Base-by-base conservation (phyloP, 2,329 filamentous ascomycete genomes). In the Lachnellula willkommii region DNA sequence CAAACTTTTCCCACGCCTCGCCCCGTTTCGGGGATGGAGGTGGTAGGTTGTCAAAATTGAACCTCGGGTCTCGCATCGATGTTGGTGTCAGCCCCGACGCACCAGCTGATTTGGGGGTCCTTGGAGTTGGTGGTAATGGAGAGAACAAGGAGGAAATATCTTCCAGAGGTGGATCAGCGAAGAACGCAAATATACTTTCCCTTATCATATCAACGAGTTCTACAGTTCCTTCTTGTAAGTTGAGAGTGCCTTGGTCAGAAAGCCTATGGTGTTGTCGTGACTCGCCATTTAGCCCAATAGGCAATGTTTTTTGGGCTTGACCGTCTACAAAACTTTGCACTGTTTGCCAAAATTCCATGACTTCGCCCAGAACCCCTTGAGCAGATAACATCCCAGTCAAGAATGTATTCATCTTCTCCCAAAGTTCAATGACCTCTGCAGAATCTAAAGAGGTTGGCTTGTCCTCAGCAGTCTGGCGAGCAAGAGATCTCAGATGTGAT, bases 331-430 rank as follows among this genome's bases (percentile, higher is more conserved):
- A 99, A 0, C 89, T 88, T 66, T 95, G 87, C 0, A 92, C 86
- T 14, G 87, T 94, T 62, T 95, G 89, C 90, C 93, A 96, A 71
- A 96, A 97, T 61, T 95, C 91, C 17, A 95, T 74, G 1, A 97
- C 82, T 70, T 99, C 94, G 0, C 90, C 91, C 5, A 99, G 76
- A 15, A 97, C 79, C 4, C 94, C 94, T 60, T 86, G 84, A 6
- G 85, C 74, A 0, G 90, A 92, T 0, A 99, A 76, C 40, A 99
- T 78, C 43, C 81, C 83, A 9, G 76, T 85, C 58, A 97, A 71
- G 60, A 90, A 94, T 0, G 80, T 76, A 57, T 90, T 77, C 60
- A 95, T 85, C 69, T 92, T 90, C 66, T 96, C 92, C 94, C 94
- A 99, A 58, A 97, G 81, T 63, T 96, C 91, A 60, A 95, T 80